Evolutionary conservation across 306 rosid genomes (phyloP), one percentile per base, ranked within the genome.

Genomic region (Abrus pulchellus): DNA sequence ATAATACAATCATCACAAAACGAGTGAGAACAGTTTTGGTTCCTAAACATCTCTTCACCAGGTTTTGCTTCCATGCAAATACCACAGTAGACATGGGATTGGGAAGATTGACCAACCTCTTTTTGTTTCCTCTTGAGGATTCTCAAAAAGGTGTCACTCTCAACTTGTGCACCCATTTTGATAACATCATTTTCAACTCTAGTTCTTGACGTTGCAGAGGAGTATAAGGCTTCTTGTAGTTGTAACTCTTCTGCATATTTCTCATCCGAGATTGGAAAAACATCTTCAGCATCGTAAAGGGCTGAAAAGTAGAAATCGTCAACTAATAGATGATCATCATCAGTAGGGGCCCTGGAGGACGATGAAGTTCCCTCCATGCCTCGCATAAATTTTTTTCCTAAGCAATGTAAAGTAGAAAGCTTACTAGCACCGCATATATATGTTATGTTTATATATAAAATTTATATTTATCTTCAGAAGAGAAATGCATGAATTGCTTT

Each of bases 221-320:
- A 88, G 67, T 86, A 55, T 1, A 91, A 84, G 3, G 85, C 89
- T 44, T 90, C 98, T 67, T 91, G 94, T 9, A 91, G 85, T 7
- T 86, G 86, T 28, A 90, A 44, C 43, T 85, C 87, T 32, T 83
- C 77, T 1, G 94, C 97, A 44, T 87, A 91, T 63, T 74, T 87
- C 75, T 87, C 93, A 61, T 91, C 93, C 0, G 92, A 89, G 60
- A 92, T 82, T 34, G 90, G 94, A 50, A 87, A 86, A 29, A 83
- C 20, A n/a, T 87, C 83, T 6, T 84, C 81, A 4, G 61, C 80
- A 44, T 88, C 92, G 20, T 33, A 30, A 13, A 90, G 87, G 11
- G 86, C 93, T 57, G 87, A 81, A 43, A 90, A 89, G 86, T 90
- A 90, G 76, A 87, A 84, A 20, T 92, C 93, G 78, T 90, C 97